Base-by-base conservation (phyloP, 768 basidiomycete genomes). In the Cystofilobasidium ferigula region DNA sequence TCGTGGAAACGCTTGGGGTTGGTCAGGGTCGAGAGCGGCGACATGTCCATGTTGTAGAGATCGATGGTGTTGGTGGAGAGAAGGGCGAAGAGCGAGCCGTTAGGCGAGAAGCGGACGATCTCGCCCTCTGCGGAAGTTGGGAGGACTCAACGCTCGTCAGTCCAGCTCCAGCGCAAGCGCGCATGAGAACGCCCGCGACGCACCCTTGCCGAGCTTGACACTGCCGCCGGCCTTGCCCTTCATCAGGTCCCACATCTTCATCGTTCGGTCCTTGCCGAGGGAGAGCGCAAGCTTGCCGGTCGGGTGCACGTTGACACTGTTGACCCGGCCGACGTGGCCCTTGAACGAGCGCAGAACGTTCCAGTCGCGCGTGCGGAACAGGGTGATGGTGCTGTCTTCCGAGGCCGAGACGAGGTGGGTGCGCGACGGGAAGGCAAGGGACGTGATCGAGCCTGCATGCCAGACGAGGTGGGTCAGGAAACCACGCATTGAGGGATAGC, bases 231-330 rank as follows among this genome's bases (percentile, higher is more conserved):
- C 89, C 74, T 87, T 86, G 0, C 94, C 94, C 53, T 93, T 80
- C 89, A 97, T 93, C 57, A 99, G 79, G 79, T 99, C 95, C 95
- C 95, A 99, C 93, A 99, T 95, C 48, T 92, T 82, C 66, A 98
- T 70, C 3, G 88, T 89, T 69, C 82, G 81, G 72, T 98, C 95
- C 72, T 85, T 86, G 9, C 95, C 94, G 0, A 97, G 91, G 68
- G 86, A 90, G 45, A 99, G 76, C 0, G 86, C 93, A 22, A 97
- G 83, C 71, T 97, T 88, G 8, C 93, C 89, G 0, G 88, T 87
- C 0, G 91, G 94, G 72, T 99, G 95, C 3, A 97, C 85, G 2
- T 89, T 88, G 42, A 95, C 82, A 38, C 82, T 82, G 74, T 97
- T 97, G 67, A 98, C 85, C 30, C 88, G 84, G 0, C 88, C 93